Percentiles rank a stretch among this genome's conserved stretches.
These are phyloP conservation scores for Echinochloa phyllopogon DNA, from an alignment of 176 grass and related monocot species.

Conservation along the genomic window DNA sequence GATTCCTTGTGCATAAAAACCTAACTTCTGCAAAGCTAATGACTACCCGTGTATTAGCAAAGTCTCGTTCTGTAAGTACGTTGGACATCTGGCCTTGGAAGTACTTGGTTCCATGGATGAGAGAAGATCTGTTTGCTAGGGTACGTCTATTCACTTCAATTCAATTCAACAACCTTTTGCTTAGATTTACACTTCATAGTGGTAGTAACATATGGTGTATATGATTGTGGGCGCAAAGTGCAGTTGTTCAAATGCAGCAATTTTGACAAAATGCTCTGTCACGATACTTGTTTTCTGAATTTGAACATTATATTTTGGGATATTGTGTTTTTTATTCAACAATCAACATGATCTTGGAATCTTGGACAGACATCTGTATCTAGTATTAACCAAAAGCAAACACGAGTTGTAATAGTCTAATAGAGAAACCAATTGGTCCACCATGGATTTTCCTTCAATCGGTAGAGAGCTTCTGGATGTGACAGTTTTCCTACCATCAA, in stretches of 20 bases:
- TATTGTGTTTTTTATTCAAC: conserved; percentile 16
- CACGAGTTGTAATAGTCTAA: neutral
- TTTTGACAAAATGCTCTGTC: neutral
- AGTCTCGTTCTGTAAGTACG: conserved; percentile 75
- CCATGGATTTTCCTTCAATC: neutral
- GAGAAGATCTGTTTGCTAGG: conserved; percentile 86
- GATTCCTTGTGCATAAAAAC: conserved; percentile 89
- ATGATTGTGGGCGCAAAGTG: neutral
- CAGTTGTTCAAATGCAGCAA: neutral
- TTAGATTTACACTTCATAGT: neutral
- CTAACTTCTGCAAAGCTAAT: conserved; percentile 82
- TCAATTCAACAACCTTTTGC: conserved; percentile 5
- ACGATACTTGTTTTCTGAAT: neutral
- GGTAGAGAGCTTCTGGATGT: neutral
- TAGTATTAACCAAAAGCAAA: neutral
- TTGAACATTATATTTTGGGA: neutral
- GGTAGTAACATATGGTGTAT: conserved; percentile 16
- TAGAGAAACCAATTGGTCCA: neutral
- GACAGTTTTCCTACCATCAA: neutral
- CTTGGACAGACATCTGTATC: neutral
- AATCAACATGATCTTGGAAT: conserved; percentile 9
- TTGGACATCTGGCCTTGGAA: conserved; percentile 99
- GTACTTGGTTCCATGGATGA: conserved; percentile 99
- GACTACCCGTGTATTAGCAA: conserved; percentile 56
- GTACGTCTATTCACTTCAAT: conserved; percentile 49